Conservation (phyloP, 306 rosid species). For the Ormosia semicastrata region DNA sequence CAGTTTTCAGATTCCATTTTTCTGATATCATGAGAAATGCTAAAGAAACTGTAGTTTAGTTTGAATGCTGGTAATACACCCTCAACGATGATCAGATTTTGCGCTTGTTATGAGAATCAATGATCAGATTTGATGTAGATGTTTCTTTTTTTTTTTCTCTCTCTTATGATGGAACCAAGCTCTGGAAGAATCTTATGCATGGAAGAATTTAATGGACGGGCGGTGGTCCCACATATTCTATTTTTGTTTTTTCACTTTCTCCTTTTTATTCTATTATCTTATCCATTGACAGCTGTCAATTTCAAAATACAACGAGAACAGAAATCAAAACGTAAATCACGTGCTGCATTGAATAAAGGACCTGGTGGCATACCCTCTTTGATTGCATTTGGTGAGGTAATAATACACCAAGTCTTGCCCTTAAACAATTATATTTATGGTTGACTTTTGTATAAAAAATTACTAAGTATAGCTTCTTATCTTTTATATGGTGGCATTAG, state of each 20-base stretch:
- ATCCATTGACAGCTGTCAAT: background rate
- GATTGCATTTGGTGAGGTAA: conserved; percentile 6
- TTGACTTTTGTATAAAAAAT: background rate
- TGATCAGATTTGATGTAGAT: background rate
- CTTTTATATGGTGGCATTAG: background rate
- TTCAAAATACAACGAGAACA: background rate
- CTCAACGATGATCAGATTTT: background rate
- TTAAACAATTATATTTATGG: background rate
- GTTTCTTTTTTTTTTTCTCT: background rate
- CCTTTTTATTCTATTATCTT: background rate
- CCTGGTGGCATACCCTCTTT: background rate
- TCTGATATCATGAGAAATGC: background rate
- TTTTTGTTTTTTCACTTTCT: background rate
- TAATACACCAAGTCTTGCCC: conserved; percentile 17
- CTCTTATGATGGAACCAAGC: background rate
- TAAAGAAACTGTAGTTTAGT: background rate
- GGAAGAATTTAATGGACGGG: background rate
- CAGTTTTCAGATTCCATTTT: background rate
- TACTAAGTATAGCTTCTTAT: background rate
- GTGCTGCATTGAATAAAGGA: conserved; percentile 32
- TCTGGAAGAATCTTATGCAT: background rate
- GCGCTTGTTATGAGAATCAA: background rate
- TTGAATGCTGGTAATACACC: background rate
- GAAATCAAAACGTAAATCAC: conserved; percentile 33
- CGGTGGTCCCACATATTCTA: conserved; percentile 20